Conservation (phyloP, 306 rosid genomes). For the Luffa aegyptiaca region DNA sequence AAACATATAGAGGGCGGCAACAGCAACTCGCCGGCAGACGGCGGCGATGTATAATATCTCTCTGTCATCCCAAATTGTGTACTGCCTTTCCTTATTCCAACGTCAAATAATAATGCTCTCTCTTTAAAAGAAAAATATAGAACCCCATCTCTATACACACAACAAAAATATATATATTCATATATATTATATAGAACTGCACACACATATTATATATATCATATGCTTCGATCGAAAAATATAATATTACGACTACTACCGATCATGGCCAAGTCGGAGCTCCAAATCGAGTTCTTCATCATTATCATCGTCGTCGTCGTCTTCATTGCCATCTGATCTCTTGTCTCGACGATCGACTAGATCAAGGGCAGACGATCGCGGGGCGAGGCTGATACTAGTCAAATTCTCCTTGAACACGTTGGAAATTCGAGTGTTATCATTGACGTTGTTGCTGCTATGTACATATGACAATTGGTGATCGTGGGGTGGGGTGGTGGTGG, state of each 20-base stretch:
- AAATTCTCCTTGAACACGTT: conserved; percentile 3
- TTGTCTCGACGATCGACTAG: background rate
- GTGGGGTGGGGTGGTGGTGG: background rate
- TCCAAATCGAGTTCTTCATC: conserved; percentile 61
- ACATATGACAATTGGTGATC: background rate
- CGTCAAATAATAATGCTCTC: background rate
- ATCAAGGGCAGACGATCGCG: background rate
- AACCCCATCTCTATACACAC: background rate
- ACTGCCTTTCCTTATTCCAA: background rate
- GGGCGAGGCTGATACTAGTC: background rate
- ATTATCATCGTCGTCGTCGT: background rate
- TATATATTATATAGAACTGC: background rate
- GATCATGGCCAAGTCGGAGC: conserved; percentile 82
- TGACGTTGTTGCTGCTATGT: background rate
- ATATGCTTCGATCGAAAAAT: background rate
- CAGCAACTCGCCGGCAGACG: background rate
- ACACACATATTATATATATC: conserved; percentile 1
- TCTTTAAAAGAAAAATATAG: conserved; percentile 5
- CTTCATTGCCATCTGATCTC: conserved; percentile 15
- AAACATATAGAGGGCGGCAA: background rate
- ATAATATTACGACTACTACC: conserved; percentile 14
- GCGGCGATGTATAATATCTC: background rate
- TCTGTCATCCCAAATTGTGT: background rate
- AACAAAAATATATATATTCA: background rate
- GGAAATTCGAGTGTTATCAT: conserved; percentile 12